phyloP scores from a whole-genome alignment of 139 green algal genomes.

The Ulvella scutata region DNA sequence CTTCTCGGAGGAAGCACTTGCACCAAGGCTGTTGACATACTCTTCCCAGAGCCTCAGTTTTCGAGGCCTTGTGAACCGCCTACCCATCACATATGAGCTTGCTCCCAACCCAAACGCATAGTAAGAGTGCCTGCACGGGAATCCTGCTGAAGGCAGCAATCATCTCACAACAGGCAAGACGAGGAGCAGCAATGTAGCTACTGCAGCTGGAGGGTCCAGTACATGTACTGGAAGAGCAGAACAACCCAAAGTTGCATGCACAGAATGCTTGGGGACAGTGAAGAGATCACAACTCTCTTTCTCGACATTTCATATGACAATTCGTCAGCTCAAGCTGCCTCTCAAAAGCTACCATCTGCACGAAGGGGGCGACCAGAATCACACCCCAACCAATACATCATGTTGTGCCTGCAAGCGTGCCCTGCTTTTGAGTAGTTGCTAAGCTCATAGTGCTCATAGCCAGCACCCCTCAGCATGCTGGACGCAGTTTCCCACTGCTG shows the following conservation, averaged over 20 bases:
- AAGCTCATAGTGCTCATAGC: conserved; percentile 89
- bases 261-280: too few relatives aligned
- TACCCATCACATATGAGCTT: conserved; percentile 51
- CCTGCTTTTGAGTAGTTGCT: conserved; percentile 74
- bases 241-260: too few relatives aligned
- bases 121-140: conserved; percentile 25
- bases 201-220: background rate
- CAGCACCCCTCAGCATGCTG: conserved; percentile 30
- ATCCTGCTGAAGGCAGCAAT: background rate
- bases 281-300: too few relatives aligned
- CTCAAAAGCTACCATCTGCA: too few relatives aligned
- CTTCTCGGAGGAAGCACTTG: background rate
- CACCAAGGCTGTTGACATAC: conserved; percentile 40
- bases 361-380: too few relatives aligned
- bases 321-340: too few relatives aligned
- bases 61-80: conserved; percentile 53
- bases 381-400: conserved; percentile 64
- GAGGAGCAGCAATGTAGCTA: background rate
- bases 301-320: too few relatives aligned
- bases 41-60: conserved; percentile 47
- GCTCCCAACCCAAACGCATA: conserved; percentile 83
- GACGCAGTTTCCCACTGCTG: conserved; percentile 64
- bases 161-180: background rate
- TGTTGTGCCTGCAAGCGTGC: conserved; percentile 73
- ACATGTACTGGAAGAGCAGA: too few relatives aligned